Evolutionary conservation across 306 rosid species (phyloP), one percentile per base, ranked within the genome.

Genomic region (Cucurbita pepo): DNA sequence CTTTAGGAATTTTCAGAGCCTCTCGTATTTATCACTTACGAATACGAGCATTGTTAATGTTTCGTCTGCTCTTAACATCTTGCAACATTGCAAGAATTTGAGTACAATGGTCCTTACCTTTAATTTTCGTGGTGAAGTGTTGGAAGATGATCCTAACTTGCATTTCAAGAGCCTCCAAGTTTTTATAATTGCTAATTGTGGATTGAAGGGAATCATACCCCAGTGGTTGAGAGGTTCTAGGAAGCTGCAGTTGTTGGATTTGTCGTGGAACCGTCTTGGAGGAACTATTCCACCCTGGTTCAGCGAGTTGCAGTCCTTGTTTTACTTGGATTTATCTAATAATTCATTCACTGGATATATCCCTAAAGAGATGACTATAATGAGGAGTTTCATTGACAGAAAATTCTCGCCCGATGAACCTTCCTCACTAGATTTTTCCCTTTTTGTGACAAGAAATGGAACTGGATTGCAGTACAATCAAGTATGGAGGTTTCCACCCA

Each of bases 201-300:
- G 48, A 19, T 81, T 87, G 72, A 82, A 37, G 30, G 88, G 91
- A 30, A 58, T 77, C 53, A 60, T 87, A 50, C 88, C 88, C n/a
- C 50, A 51, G 30, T 87, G 91, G 85, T 59, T 87, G 73, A 77
- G 81, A 1, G 55, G 71, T n/a, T 74, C 85, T 67, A 74, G 43
- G 30, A 76, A 13, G 70, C 50, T 87, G 83, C 79, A 74, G 75
- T 8, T 85, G n/a, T 37, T 85, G 76, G 85, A 87, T 74, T 57
- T 85, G 22, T 81, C 91, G 5, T 71, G 82, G 79, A 87, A 85
- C 79, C 65, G 22, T 70, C 79, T 87, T 48, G 45, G 21, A 48
- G 85, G 85, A 55, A 75, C 51, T 2, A 19, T 82, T 41, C 85
- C 75, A 25, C 69, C 65, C 37, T 85, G 87, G 91, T 22, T 85